Evolutionary conservation across 2,329 filamentous ascomycete genomes (phyloP).

Genomic region (Hirsutella rhossiliensis): DNA sequence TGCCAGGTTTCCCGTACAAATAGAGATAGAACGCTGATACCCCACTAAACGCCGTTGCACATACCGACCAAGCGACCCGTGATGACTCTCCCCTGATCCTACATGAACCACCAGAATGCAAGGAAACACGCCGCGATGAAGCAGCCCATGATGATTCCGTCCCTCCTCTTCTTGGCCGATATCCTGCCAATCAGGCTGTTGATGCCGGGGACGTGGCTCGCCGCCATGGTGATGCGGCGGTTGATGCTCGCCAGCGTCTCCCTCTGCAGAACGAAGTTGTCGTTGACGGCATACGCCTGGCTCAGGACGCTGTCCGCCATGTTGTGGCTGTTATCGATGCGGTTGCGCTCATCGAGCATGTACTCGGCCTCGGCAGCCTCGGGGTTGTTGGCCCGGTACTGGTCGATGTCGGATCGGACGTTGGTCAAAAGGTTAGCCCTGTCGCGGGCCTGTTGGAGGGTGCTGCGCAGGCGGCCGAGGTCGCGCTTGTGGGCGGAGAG

Average conservation of each 20-base stretch:
- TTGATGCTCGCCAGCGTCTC: slow-evolving; percentile 86
- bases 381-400: slow-evolving; percentile 74
- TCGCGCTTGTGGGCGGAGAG: slow-evolving; percentile 79
- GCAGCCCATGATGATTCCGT: slow-evolving; percentile 82
- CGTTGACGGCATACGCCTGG: slow-evolving; percentile 93
- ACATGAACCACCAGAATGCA: slow-evolving; percentile 70
- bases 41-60: slow-evolving; percentile 19
- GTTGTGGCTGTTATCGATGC: slow-evolving; percentile 80
- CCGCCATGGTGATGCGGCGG: slow-evolving; percentile 76
- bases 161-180: slow-evolving; percentile 85
- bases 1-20: slow-evolving; percentile 16
- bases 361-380: slow-evolving; percentile 84
- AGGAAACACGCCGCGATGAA: slow-evolving; percentile 92
- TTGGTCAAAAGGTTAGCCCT: slow-evolving; percentile 82
- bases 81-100: slow-evolving; percentile 10
- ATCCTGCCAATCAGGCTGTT: slow-evolving; percentile 88
- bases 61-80: slow-evolving; percentile 2
- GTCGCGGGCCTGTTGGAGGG: slow-evolving; percentile 68
- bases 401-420: slow-evolving; percentile 83
- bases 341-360: slow-evolving; percentile 81
- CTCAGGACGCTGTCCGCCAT: slow-evolving; percentile 84
- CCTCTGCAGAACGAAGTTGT: slow-evolving; percentile 76
- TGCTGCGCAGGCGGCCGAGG: slow-evolving; percentile 59
- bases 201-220: slow-evolving; percentile 83
- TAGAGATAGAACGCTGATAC: slow-evolving; percentile 20